Percentiles rank a stretch among this genome's conserved stretches.
These are phyloP conservation scores for Odontarrhena argentea DNA, from an alignment of 345 rosid genomes.

Conservation along the genomic window DNA sequence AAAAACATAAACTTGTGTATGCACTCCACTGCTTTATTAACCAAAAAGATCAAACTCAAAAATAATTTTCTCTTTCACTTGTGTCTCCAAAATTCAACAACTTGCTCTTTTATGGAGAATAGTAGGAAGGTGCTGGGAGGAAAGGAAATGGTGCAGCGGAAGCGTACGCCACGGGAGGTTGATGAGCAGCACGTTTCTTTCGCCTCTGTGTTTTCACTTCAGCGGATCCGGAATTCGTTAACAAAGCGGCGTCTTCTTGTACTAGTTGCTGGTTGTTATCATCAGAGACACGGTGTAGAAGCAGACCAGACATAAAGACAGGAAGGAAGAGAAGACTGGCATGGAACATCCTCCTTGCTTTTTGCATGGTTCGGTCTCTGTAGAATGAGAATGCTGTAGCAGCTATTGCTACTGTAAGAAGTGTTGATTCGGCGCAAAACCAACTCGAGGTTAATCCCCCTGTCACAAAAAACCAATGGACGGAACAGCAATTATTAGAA, in stretches of 20 bases:
- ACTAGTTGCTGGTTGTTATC: slow-evolving; percentile 48
- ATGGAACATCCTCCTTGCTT: slow-evolving; percentile 80
- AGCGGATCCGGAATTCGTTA: slow-evolving; percentile 24
- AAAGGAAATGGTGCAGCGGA: slow-evolving; percentile 93
- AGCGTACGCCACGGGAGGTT: slow-evolving; percentile 81
- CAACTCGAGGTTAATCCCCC: slow-evolving; percentile 87
- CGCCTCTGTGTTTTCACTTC: slow-evolving; percentile 29
- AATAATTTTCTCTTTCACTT: slow-evolving; percentile 23
- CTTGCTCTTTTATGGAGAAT: slow-evolving; percentile 33
- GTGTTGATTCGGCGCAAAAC: slow-evolving; percentile 77
- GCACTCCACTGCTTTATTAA: slow-evolving; percentile 32
- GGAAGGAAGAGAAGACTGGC: slow-evolving; percentile 92
- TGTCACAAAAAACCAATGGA: slow-evolving; percentile 37
- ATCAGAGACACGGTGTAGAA: slow-evolving; percentile 59
- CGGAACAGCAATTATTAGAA: slow-evolving; percentile 13
- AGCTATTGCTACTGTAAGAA: slow-evolving; percentile 72
- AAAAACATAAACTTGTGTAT: background rate
- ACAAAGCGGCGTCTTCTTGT: slow-evolving; percentile 24
- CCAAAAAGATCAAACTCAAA: slow-evolving; percentile 20
- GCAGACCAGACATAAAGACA: slow-evolving; percentile 82
- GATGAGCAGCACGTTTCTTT: slow-evolving; percentile 34
- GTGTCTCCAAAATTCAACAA: slow-evolving; percentile 14
- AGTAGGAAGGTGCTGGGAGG: slow-evolving; percentile 76
- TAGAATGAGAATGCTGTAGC: slow-evolving; percentile 87
- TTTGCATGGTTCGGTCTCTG: slow-evolving; percentile 58